Evolutionary conservation across 1,139 yeast species (phyloP).

Genomic region (Sugiyamaella grinbergsii): DNA sequence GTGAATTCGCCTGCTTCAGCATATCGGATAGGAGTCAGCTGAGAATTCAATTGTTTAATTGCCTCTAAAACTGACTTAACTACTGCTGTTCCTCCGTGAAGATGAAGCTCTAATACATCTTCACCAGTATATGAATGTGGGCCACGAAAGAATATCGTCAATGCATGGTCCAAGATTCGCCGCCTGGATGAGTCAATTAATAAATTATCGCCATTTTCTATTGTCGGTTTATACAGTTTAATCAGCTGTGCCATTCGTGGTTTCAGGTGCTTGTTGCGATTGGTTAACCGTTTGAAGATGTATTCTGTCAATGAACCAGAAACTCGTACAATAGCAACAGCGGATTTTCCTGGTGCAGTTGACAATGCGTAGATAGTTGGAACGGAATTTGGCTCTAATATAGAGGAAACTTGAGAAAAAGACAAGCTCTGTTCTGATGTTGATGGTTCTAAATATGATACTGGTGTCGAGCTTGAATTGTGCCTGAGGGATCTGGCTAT

Average conservation of each 20-base stretch:
- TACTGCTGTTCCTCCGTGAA: constrained; percentile 94
- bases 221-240: constrained; percentile 32
- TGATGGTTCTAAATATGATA: constrained; percentile 6
- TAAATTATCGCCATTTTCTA: constrained; percentile 2
- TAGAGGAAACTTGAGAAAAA: constrained; percentile 1
- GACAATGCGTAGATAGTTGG: constrained; percentile 91
- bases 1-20: constrained; percentile 97
- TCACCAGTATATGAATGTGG: constrained; percentile 95
- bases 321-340: constrained; percentile 81
- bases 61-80: constrained; percentile 67
- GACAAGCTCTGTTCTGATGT: background rate
- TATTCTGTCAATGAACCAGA: constrained; percentile 67
- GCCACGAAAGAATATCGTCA: constrained; percentile 64
- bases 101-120: constrained; percentile 79
- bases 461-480: background rate
- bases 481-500: background rate
- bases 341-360: constrained; percentile 78
- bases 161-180: constrained; percentile 69
- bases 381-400: background rate
- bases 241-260: constrained; percentile 61
- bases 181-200: constrained; percentile 40
- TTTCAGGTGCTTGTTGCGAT: constrained; percentile 44
- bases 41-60: constrained; percentile 45
- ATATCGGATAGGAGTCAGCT: constrained; percentile 55
- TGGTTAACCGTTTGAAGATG: constrained; percentile 52